Evolutionary conservation across 371 early-diverging fungal genomes (phyloP).

Genomic region (Mortierella sp.): DNA sequence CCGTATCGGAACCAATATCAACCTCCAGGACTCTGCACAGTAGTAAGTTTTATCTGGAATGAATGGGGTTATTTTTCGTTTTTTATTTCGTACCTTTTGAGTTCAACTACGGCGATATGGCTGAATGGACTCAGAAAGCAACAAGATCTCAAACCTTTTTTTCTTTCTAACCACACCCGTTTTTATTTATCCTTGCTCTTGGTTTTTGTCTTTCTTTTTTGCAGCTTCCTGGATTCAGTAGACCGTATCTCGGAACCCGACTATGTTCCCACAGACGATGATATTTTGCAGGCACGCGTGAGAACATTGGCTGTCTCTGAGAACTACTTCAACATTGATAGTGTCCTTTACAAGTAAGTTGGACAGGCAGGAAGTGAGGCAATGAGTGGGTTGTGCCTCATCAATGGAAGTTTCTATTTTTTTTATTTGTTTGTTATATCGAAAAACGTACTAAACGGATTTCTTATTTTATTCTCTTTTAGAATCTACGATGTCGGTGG

Average conservation of each 20-base stretch:
- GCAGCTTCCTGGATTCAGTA: conserved; percentile 62
- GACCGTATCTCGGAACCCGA: conserved; percentile 58
- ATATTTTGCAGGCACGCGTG: conserved; percentile 65
- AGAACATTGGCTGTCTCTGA: conserved; percentile 66
- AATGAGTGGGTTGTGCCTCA: background rate
- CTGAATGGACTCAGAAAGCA: background rate
- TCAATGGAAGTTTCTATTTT: background rate
- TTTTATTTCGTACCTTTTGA: conserved; percentile 1
- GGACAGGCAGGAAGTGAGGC: background rate
- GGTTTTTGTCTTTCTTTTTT: background rate
- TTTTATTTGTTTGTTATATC: background rate
- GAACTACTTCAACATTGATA: conserved; percentile 60
- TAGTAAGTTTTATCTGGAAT: conserved; percentile 52
- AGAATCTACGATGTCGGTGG: conserved; percentile 74
- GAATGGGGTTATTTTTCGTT: background rate
- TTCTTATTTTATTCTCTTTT: conserved; percentile 1
- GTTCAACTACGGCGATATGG: background rate
- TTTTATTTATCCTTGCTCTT: background rate
- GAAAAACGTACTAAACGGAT: background rate
- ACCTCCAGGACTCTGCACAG: conserved; percentile 62
- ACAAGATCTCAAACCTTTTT: conserved; percentile 6
- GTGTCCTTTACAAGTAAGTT: conserved; percentile 59
- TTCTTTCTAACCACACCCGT: background rate
- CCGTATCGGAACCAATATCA: conserved; percentile 41
- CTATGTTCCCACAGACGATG: conserved; percentile 66